Evolutionary conservation across 139 green algal genomes (phyloP).

Genomic region (Bryopsis sp.): DNA sequence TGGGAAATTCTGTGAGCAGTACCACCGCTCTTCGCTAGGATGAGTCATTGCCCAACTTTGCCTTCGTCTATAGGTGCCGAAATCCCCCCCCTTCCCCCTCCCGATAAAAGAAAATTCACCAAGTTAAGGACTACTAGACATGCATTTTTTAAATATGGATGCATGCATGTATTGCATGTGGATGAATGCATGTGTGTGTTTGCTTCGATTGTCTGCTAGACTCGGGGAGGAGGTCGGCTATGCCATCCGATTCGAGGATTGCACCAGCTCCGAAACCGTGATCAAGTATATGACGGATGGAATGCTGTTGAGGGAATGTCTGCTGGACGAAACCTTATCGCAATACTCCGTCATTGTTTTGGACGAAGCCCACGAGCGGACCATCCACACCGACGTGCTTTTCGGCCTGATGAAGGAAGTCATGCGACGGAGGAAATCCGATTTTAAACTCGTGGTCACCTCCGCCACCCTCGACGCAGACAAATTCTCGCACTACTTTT

Average conservation of each 20-base stretch:
- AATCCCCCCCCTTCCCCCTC: no score
- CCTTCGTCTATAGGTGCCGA: no score
- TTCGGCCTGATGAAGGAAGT: conserved; percentile 94
- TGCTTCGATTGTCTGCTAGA: no score
- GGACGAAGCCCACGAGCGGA: conserved; percentile 97
- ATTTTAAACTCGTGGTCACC: conserved; percentile 62
- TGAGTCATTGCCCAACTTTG: no score
- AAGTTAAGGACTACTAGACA: no score
- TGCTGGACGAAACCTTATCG: conserved; percentile 75
- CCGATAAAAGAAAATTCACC: no score
- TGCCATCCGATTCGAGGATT: conserved; percentile 94
- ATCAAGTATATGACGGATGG: conserved; percentile 98
- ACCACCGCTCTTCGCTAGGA: no score
- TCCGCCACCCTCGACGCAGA: conserved; percentile 83
- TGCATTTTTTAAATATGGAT: no score
- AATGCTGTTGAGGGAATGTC: conserved; percentile 91
- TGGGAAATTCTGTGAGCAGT: no score
- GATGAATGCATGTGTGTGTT: conserved; percentile 56
- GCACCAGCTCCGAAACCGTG: conserved; percentile 73
- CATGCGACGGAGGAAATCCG: conserved; percentile 23
- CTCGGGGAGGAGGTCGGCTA: conserved; percentile 71
- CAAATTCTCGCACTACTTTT: conserved; percentile 93
- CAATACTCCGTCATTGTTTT: conserved; percentile 81
- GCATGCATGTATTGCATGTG: no score
- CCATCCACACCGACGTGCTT: conserved; percentile 94